These are phyloP conservation scores for Rhynchospora breviuscula DNA, from an alignment of 176 grass and related monocot species.

Conservation along the genomic window DNA sequence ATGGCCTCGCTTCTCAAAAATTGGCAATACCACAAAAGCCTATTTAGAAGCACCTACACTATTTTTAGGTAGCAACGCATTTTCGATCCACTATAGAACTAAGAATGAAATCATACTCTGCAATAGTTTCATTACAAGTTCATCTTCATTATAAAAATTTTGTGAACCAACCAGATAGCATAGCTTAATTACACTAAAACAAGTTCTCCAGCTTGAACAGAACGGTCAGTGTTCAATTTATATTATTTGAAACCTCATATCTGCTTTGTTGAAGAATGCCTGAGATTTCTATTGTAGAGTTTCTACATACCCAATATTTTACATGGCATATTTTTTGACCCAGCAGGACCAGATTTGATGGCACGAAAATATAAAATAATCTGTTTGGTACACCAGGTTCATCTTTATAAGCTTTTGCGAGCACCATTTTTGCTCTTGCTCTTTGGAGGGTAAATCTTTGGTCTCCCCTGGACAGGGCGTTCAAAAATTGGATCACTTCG, in stretches of 20 bases:
- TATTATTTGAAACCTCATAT: background rate
- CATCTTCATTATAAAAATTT: background rate
- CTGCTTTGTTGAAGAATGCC: background rate
- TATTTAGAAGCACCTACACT: background rate
- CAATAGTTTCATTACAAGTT: background rate
- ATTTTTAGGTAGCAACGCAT: background rate
- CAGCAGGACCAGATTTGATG: background rate
- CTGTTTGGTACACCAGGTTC: background rate
- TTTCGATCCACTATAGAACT: background rate
- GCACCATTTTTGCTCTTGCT: background rate
- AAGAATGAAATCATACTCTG: background rate
- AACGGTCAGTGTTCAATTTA: background rate
- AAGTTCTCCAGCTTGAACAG: background rate
- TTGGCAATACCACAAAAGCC: background rate
- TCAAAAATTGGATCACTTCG: no score
- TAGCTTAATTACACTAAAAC: background rate
- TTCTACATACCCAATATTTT: background rate
- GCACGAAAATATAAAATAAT: background rate
- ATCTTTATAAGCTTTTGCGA: background rate
- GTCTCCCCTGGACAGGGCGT: no score
- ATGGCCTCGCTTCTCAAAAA: background rate
- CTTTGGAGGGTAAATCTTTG: background rate
- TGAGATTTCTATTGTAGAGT: background rate
- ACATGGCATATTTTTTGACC: background rate
- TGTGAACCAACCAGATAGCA: background rate